These are phyloP conservation scores for Metschnikowia shivogae DNA, from an alignment of 805 yeast species.

Conservation along the genomic window DNA sequence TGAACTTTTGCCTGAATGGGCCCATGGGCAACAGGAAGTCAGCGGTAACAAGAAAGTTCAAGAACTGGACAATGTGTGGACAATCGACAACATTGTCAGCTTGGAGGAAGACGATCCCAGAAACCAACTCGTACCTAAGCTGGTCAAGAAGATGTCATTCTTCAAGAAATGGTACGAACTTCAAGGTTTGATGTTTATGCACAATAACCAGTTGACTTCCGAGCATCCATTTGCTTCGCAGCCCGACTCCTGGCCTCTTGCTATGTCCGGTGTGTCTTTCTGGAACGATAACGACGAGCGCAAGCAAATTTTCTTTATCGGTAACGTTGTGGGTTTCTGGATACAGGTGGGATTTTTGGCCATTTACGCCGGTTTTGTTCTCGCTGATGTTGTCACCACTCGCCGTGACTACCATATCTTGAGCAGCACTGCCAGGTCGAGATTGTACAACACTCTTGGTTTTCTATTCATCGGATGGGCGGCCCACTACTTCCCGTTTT, in stretches of 20 bases:
- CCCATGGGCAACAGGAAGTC: conserved; percentile 83
- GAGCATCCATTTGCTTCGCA: conserved; percentile 95
- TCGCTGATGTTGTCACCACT: conserved; percentile 72
- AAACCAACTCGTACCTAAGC: conserved; percentile 59
- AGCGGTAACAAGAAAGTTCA: conserved; percentile 85
- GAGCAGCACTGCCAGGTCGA: conserved; percentile 57
- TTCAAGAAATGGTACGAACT: conserved; percentile 85
- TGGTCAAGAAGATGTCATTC: conserved; percentile 62
- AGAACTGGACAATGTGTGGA: conserved; percentile 72
- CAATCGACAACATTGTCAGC: conserved; percentile 62
- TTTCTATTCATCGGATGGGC: conserved; percentile 86
- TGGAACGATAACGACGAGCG: conserved; percentile 73
- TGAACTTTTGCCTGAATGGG: conserved; percentile 91
- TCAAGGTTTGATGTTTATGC: conserved; percentile 84
- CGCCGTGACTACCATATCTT: conserved; percentile 65
- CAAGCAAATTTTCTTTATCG: conserved; percentile 83
- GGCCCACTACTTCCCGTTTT: conserved; percentile 87
- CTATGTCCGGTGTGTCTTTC: conserved; percentile 88
- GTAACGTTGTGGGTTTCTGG: conserved; percentile 92
- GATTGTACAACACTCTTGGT: conserved; percentile 73
- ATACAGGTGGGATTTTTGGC: conserved; percentile 63
- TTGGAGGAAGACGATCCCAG: conserved; percentile 54
- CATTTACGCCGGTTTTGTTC: conserved; percentile 56
- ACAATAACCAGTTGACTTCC: conserved; percentile 79
- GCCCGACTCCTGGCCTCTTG: conserved; percentile 89